Percentiles rank a stretch among this genome's conserved stretches.
These are phyloP conservation scores for Sutorius australiensis DNA, from an alignment of 768 basidiomycete genomes.

Conservation along the genomic window DNA sequence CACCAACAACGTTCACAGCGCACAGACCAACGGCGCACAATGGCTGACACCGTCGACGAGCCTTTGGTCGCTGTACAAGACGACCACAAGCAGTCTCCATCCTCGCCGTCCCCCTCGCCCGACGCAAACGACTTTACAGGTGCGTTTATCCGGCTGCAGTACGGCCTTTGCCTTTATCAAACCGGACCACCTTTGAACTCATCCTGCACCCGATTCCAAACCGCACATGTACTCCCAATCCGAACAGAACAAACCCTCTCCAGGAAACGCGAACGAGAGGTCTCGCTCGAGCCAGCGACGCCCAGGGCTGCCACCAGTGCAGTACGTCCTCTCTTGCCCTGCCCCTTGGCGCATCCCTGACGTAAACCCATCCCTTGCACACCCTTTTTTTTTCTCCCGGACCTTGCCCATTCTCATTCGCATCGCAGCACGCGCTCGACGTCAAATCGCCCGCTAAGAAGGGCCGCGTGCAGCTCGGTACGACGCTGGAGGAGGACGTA, in stretches of 20 bases:
- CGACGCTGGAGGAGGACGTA: slow-evolving; percentile 59
- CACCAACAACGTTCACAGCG: slow-evolving; percentile 22
- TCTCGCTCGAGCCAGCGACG: slow-evolving; percentile 66
- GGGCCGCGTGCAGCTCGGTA: slow-evolving; percentile 59
- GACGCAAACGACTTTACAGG: slow-evolving; percentile 41
- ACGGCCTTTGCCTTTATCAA: slow-evolving; percentile 23
- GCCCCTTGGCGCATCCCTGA: slow-evolving; percentile 19
- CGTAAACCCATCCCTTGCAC: slow-evolving; percentile 23
- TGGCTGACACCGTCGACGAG: slow-evolving; percentile 27
- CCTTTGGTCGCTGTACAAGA: slow-evolving; percentile 4
- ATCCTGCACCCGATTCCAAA: slow-evolving; percentile 23
- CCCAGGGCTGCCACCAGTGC: slow-evolving; percentile 36
- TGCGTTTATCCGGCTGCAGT: slow-evolving; percentile 31
- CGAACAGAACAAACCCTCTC: slow-evolving; percentile 44
- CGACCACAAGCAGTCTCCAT: slow-evolving; percentile 22
- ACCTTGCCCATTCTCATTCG: slow-evolving; percentile 4
- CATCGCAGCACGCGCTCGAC: slow-evolving; percentile 34
- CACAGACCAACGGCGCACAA: slow-evolving; percentile 31
- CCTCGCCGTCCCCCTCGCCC: slow-evolving; percentile 42
- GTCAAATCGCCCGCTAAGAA: slow-evolving; percentile 70
- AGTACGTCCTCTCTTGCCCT: slow-evolving; percentile 31
- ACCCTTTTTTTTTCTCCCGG: slow-evolving; percentile 10
- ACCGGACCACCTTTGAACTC: slow-evolving; percentile 19
- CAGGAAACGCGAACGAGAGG: slow-evolving; percentile 74
- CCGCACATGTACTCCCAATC: background rate